phyloP scores from a whole-genome alignment of 1,284 basidiomycete genomes.

The Hemileia vastatrix region DNA sequence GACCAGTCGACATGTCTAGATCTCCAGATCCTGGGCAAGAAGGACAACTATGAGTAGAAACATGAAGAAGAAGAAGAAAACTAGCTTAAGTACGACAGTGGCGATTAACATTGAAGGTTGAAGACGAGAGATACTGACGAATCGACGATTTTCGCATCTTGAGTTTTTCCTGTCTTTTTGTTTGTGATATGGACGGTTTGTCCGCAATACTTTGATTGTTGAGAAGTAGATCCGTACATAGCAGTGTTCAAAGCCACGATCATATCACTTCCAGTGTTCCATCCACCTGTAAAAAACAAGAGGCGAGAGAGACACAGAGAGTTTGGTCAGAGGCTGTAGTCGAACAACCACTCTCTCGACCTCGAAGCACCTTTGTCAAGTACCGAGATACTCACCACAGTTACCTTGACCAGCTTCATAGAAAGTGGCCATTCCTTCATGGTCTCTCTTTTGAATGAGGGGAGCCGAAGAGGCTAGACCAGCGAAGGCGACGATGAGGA shows the following conservation, averaged over 20 bases:
- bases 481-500: background rate
- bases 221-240: constrained; percentile 27
- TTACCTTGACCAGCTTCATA: background rate
- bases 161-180: background rate
- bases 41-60: constrained; percentile 5
- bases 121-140: no score
- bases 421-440: background rate
- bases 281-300: constrained; percentile 27
- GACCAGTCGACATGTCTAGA: constrained; percentile 16
- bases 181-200: background rate
- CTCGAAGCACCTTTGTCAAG: background rate
- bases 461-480: background rate
- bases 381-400: no score
- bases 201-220: background rate
- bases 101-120: no score
- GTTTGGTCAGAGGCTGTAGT: background rate
- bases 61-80: no score
- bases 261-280: constrained; percentile 25
- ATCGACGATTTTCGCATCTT: no score
- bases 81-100: no score
- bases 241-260: constrained; percentile 40
- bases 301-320: constrained; percentile 25
- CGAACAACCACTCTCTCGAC: background rate
- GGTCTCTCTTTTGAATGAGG: background rate
- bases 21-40: constrained; percentile 4